Base-by-base conservation (phyloP, 352 stramenopile species). In the Pythium folliculosum region DNA sequence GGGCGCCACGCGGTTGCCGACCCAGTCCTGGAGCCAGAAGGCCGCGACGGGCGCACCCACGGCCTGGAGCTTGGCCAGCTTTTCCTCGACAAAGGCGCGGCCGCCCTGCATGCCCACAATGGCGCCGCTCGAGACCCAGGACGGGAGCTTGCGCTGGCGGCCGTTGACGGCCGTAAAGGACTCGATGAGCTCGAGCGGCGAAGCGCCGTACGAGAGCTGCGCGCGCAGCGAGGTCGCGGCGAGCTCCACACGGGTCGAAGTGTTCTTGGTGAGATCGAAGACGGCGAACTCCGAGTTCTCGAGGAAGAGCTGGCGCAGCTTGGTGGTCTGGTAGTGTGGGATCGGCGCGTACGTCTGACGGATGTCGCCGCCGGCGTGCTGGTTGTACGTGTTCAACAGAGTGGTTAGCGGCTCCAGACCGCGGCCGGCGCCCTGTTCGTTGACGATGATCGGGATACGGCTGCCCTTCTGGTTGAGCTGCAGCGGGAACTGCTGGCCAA, bases 321-420 rank as follows among this genome's bases (percentile, higher is more conserved):
- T 64, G 10, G 57, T 56, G n/a, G 57, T 64, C 44, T 64, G 57
- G 57, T 64, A 64, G 57, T 64, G 57, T 13, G 57, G 57, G n/a
- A 64, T 64, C 27, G 57, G 57, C 27, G 57, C 57, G 57, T 64
- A 64, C 44, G 57, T 64, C 57, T 64, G 57, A 3, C 49, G 44
- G 45, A 64, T 64, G 57, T 64, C 57, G 8, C 57, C 57, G 6
- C 57, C 57, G 19, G 44, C 57, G 57, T 64, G 57, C 44, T 64
- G 30, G 57, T 64, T 64, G 57, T 64, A 56, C 2, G 35, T 30
- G 45, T 64, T 64, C 2, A 64, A 44, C 3, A 56, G 16, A 10
- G 25, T 56, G 1, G 57, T 64, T 2, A 52, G 23, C 30, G 57
- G 57, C 57, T 64, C 57, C 1, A 64, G 44, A 0, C 57, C 57